Evolutionary conservation across 2,329 filamentous ascomycete species (phyloP).

Genomic region (Aspergillus sp.): DNA sequence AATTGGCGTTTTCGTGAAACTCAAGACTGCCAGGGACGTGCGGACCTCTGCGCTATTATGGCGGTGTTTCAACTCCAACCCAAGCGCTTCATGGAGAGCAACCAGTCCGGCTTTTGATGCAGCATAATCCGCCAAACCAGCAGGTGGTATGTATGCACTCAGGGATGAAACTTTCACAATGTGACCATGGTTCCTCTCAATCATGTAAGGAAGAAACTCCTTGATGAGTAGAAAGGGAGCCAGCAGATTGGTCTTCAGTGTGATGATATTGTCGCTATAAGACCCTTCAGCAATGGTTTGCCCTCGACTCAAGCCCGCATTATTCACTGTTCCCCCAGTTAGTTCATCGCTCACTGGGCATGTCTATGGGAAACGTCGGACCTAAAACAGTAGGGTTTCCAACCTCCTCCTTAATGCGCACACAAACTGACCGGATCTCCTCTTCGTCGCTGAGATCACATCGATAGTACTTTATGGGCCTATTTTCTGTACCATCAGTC

Average conservation of each 20-base stretch:
- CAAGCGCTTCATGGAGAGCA: constrained; percentile 20
- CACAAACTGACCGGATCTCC: constrained; percentile 28
- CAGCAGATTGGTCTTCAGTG: constrained; percentile 20
- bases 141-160: constrained; percentile 23
- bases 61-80: neutral
- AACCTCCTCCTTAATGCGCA: constrained; percentile 30
- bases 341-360: too few species aligned
- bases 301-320: constrained; percentile 19
- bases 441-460: constrained; percentile 41
- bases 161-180: constrained; percentile 23
- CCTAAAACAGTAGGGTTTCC: constrained; percentile 33
- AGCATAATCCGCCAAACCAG: constrained; percentile 23
- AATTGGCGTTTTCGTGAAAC: constrained; percentile 24
- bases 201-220: constrained; percentile 26
- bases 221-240: constrained; percentile 20
- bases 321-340: constrained; percentile 19
- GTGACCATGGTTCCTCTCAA: constrained; percentile 22
- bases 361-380: too few species aligned
- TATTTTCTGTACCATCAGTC: constrained; percentile 6
- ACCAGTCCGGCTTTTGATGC: constrained; percentile 24
- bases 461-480: constrained; percentile 24
- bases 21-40: constrained; percentile 9
- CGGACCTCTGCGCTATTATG: neutral
- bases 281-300: constrained; percentile 10
- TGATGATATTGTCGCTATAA: constrained; percentile 19